phyloP scores from a whole-genome alignment of 164 flowering plant species.

The Tinospora cordifolia region DNA sequence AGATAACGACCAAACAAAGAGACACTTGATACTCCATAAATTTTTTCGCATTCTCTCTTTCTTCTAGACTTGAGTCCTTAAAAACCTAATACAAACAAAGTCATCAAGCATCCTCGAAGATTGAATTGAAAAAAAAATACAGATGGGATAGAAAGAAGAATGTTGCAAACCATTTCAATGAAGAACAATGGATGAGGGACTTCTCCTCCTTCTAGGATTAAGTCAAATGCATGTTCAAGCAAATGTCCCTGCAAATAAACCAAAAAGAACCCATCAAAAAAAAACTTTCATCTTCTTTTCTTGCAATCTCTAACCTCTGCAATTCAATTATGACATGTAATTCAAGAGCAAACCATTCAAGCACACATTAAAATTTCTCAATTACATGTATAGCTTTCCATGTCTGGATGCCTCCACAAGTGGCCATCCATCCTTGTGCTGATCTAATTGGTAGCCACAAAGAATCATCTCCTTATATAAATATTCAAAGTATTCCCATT shows the following conservation, averaged over 20 bases:
- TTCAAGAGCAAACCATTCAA: background rate
- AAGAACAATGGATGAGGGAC: constrained; percentile 55
- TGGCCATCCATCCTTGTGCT: constrained; percentile 47
- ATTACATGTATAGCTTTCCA: constrained; percentile 54
- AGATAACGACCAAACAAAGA: no score
- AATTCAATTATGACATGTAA: background rate
- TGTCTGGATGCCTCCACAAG: constrained; percentile 81
- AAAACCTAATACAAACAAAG: no score
- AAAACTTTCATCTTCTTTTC: background rate
- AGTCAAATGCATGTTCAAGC: constrained; percentile 83
- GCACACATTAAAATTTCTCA: background rate
- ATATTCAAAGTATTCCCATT: constrained; percentile 94
- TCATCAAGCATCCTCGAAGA: no score
- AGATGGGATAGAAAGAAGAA: no score
- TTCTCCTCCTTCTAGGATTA: constrained; percentile 69
- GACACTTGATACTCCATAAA: no score
- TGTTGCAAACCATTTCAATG: constrained; percentile 61
- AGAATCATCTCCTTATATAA: constrained; percentile 83
- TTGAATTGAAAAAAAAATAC: no score
- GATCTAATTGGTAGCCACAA: constrained; percentile 62
- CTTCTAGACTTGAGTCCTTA: no score
- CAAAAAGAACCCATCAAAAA: background rate
- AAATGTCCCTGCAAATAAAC: constrained; percentile 52
- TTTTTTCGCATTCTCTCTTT: no score
- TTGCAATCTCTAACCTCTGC: background rate